A percentile compares a stretch with the other conserved stretches of the same genome.
phyloP scores from a whole-genome alignment of 441 rosid genomes.

The Melastoma candidum region DNA sequence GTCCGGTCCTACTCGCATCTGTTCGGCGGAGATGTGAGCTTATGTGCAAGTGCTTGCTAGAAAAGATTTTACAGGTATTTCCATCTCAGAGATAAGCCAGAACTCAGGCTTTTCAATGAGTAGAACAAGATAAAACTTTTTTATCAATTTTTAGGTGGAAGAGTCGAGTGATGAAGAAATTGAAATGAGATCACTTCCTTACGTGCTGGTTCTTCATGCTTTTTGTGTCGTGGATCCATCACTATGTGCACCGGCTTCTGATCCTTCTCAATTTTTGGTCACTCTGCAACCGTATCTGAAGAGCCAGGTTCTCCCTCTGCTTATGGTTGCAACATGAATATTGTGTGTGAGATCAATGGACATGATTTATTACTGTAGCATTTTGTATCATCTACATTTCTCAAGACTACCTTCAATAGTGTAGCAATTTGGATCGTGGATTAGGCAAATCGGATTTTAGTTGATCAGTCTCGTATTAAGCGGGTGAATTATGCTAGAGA shows the following conservation, averaged over 20 bases:
- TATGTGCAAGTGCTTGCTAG: constrained; percentile 96
- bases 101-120: constrained; percentile 15
- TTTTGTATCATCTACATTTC: no score
- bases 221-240: constrained; percentile 94
- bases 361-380: no score
- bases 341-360: no score
- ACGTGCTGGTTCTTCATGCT: constrained; percentile 83
- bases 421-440: no score
- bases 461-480: no score
- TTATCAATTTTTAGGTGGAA: constrained; percentile 51
- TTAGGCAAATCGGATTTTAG: no score
- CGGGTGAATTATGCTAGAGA: no score
- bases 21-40: constrained; percentile 90
- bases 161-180: constrained; percentile 68
- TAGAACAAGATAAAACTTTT: constrained; percentile 9
- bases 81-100: constrained; percentile 2
- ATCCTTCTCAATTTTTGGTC: constrained; percentile 89
- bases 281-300: constrained; percentile 95
- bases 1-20: constrained; percentile 72
- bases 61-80: constrained; percentile 85
- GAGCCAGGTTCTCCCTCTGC: constrained; percentile 51
- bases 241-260: constrained; percentile 86
- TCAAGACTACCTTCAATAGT: no score
- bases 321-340: no score
- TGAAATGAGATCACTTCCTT: constrained; percentile 68